Percentiles rank a stretch among this genome's conserved stretches.
phyloP scores from a whole-genome alignment of 345 rosid species.

The Eucalyptus pauciflora region DNA sequence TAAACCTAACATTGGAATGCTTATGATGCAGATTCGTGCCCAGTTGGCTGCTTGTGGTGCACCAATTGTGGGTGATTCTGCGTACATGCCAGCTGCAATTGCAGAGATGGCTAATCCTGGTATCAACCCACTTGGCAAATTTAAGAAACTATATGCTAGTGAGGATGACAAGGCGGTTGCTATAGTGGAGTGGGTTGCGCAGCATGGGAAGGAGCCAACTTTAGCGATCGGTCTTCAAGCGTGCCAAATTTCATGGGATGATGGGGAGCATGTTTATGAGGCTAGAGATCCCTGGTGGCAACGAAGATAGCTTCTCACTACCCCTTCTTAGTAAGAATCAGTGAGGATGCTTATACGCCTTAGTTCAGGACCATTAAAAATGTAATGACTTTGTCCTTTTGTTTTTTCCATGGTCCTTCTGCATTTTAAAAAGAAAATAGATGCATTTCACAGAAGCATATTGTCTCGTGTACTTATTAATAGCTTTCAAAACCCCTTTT shows the following conservation, averaged over 20 bases:
- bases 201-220: slow-evolving; percentile 69
- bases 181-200: slow-evolving; percentile 47
- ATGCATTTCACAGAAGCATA: neutral
- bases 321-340: neutral
- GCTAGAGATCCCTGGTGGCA: slow-evolving; percentile 96
- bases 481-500: neutral
- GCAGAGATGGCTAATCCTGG: slow-evolving; percentile 53
- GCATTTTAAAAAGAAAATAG: neutral
- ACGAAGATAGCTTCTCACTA: neutral
- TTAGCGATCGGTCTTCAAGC: slow-evolving; percentile 90
- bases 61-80: slow-evolving; percentile 84
- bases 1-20: neutral
- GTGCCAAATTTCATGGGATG: slow-evolving; percentile 82
- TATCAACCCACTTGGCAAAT: slow-evolving; percentile 65
- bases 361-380: neutral
- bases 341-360: neutral
- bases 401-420: neutral
- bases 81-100: slow-evolving; percentile 83
- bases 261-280: slow-evolving; percentile 46
- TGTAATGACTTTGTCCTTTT: neutral
- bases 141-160: slow-evolving; percentile 5
- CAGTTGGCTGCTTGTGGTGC: slow-evolving; percentile 88
- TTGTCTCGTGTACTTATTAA: neutral
- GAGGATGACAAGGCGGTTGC: slow-evolving; percentile 46
- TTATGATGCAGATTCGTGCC: slow-evolving; percentile 56